Conservation (phyloP, 192 early-diverging fungal genomes). For the Linnemannia hyalina region DNA sequence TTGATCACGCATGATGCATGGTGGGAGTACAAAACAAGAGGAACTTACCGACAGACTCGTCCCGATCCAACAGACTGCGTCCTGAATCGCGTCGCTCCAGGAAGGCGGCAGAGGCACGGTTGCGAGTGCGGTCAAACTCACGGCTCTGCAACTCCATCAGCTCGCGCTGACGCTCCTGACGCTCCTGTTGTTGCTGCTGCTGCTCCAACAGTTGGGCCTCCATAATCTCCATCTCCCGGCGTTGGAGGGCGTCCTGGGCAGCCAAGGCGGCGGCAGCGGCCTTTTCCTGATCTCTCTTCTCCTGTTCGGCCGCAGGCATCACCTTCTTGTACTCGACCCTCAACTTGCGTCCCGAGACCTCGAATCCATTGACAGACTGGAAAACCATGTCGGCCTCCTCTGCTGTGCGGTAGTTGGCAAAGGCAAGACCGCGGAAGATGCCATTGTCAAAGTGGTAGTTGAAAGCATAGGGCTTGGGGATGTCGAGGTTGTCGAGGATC, state of each 20-base stretch:
- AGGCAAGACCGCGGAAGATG: constrained; percentile 83
- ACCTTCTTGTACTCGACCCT: constrained; percentile 87
- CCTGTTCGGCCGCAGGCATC: constrained; percentile 70
- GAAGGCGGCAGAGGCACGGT: constrained; percentile 39
- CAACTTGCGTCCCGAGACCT: constrained; percentile 78
- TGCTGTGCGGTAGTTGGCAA: constrained; percentile 84
- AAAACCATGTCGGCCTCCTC: constrained; percentile 81
- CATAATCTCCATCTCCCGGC: constrained; percentile 59
- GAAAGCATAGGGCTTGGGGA: constrained; percentile 83
- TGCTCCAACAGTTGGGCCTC: constrained; percentile 42
- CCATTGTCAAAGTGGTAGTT: constrained; percentile 89
- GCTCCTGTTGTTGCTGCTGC: constrained; percentile 42
- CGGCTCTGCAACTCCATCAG: constrained; percentile 44
- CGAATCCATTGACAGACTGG: constrained; percentile 76
- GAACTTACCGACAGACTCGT: constrained; percentile 32
- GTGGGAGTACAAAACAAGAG: neutral
- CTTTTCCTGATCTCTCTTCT: constrained; percentile 68
- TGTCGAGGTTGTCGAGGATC: constrained; percentile 74
- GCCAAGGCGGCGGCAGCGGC: constrained; percentile 50
- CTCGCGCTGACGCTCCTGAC: constrained; percentile 49
- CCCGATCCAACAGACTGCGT: constrained; percentile 45
- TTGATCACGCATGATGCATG: neutral
- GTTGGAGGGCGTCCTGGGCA: constrained; percentile 54
- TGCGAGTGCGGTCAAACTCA: constrained; percentile 37
- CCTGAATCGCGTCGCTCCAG: constrained; percentile 52